Conservation (phyloP, 2,329 filamentous ascomycete species). For the Phialophora tarda region DNA sequence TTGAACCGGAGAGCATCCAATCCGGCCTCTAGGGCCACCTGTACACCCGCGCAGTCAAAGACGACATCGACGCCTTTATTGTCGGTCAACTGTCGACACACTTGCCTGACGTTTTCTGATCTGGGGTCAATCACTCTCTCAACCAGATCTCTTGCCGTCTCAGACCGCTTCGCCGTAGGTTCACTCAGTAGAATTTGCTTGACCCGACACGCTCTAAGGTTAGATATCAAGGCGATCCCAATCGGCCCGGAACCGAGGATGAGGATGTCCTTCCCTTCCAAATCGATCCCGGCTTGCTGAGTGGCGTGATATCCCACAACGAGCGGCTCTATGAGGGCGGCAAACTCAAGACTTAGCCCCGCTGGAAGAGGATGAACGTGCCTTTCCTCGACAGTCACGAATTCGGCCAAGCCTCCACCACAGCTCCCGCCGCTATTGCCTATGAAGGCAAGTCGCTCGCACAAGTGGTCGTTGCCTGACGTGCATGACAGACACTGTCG, state of each 20-base stretch:
- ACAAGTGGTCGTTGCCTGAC: slow-evolving; percentile 58
- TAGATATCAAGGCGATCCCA: slow-evolving; percentile 56
- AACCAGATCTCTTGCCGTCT: slow-evolving; percentile 56
- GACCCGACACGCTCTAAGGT: slow-evolving; percentile 49
- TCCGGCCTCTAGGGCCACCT: slow-evolving; percentile 55
- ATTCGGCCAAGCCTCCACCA: slow-evolving; percentile 49
- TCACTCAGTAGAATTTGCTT: slow-evolving; percentile 58
- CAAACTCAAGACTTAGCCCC: slow-evolving; percentile 52
- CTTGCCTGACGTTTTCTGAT: slow-evolving; percentile 53
- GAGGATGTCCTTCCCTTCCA: slow-evolving; percentile 52
- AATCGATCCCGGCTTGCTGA: slow-evolving; percentile 51
- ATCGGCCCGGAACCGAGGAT: slow-evolving; percentile 61
- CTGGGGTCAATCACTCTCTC: slow-evolving; percentile 51
- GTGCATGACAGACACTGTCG: slow-evolving; percentile 57
- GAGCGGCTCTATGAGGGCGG: slow-evolving; percentile 60
- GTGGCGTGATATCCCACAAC: slow-evolving; percentile 62
- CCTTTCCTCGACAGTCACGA: slow-evolving; percentile 56
- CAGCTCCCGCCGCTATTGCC: slow-evolving; percentile 58
- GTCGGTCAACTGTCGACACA: slow-evolving; percentile 43
- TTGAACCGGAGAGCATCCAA: slow-evolving; percentile 54
- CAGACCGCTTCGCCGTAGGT: slow-evolving; percentile 46
- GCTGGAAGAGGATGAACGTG: slow-evolving; percentile 54
- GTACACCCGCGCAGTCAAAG: slow-evolving; percentile 61
- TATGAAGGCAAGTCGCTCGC: slow-evolving; percentile 54
- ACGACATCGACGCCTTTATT: slow-evolving; percentile 56